Evolutionary conservation across 2,329 filamentous ascomycete species (phyloP).

Genomic region (Ophiostoma novo-ulmi): DNA sequence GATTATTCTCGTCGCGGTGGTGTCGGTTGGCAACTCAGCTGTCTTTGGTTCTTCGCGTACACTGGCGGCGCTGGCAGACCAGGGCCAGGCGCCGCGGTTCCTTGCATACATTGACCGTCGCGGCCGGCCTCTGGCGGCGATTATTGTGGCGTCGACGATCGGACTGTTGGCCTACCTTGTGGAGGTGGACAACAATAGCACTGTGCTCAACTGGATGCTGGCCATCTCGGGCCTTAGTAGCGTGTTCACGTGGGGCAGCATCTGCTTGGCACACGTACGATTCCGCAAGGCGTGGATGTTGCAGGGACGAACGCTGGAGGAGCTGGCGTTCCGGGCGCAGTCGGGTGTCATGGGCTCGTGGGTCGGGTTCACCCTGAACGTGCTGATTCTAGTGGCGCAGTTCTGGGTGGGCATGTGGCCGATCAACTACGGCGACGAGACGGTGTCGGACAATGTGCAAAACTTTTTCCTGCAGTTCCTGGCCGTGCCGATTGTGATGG

Average conservation of each 20-base stretch:
- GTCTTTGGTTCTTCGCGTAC: constrained; percentile 90
- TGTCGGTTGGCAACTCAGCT: constrained; percentile 87
- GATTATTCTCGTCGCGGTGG: constrained; percentile 85
- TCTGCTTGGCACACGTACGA: constrained; percentile 86
- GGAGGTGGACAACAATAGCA: constrained; percentile 53
- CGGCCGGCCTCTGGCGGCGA: constrained; percentile 72
- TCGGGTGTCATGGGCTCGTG: constrained; percentile 75
- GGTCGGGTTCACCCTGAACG: constrained; percentile 70
- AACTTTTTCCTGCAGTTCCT: constrained; percentile 72
- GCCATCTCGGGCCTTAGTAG: constrained; percentile 67
- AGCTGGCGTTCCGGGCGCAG: constrained; percentile 77
- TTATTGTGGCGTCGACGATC: constrained; percentile 59
- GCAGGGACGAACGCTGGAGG: constrained; percentile 64
- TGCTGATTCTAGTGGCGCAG: constrained; percentile 71
- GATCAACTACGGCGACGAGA: constrained; percentile 50
- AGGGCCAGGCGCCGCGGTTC: constrained; percentile 72
- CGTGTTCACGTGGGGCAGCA: constrained; percentile 76
- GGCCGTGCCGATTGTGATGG: constrained; percentile 61
- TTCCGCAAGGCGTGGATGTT: constrained; percentile 76
- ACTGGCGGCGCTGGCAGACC: constrained; percentile 81
- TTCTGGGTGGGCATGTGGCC: constrained; percentile 85
- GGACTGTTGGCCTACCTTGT: constrained; percentile 76
- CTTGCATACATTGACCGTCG: constrained; percentile 77
- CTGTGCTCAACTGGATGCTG: constrained; percentile 74
- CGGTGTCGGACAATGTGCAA: constrained; percentile 45